Percentiles rank a stretch among this genome's conserved stretches.
These are phyloP conservation scores for Tetrapisispora taiwanensis DNA, from an alignment of 805 yeast genomes.

Conservation along the genomic window DNA sequence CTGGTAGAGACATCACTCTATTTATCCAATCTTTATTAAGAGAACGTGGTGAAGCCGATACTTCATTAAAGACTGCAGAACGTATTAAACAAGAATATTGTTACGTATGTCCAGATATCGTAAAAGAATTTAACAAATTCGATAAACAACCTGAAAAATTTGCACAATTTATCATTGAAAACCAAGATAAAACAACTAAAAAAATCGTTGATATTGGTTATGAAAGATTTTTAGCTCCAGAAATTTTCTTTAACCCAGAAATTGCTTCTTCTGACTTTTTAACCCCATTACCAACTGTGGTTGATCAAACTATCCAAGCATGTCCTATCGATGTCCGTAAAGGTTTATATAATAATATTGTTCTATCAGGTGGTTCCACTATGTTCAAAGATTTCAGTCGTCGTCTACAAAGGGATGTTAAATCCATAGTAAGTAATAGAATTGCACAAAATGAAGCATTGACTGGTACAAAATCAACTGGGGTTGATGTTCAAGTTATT, in stretches of 20 bases:
- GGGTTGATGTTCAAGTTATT: slow-evolving; percentile 94
- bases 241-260: slow-evolving; percentile 95
- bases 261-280: slow-evolving; percentile 90
- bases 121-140: slow-evolving; percentile 87
- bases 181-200: slow-evolving; percentile 52
- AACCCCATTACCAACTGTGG: slow-evolving; percentile 93
- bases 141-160: slow-evolving; percentile 91
- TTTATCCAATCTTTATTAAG: slow-evolving; percentile 88
- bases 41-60: slow-evolving; percentile 94
- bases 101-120: slow-evolving; percentile 96
- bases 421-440: slow-evolving; percentile 78
- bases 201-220: slow-evolving; percentile 87
- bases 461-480: slow-evolving; percentile 70
- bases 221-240: slow-evolving; percentile 98
- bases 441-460: slow-evolving; percentile 69
- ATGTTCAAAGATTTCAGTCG: slow-evolving; percentile 98
- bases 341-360: slow-evolving; percentile 90
- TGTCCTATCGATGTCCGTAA: slow-evolving; percentile 97
- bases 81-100: slow-evolving; percentile 93
- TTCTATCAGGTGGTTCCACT: slow-evolving; percentile 93
- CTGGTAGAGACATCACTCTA: slow-evolving; percentile 94
- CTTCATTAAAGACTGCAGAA: slow-evolving; percentile 91
- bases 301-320: slow-evolving; percentile 88
- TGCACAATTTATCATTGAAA: slow-evolving; percentile 85
- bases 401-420: slow-evolving; percentile 90